These are phyloP conservation scores for Mycena leptocephala DNA, from an alignment of 768 basidiomycete genomes.

Conservation along the genomic window DNA sequence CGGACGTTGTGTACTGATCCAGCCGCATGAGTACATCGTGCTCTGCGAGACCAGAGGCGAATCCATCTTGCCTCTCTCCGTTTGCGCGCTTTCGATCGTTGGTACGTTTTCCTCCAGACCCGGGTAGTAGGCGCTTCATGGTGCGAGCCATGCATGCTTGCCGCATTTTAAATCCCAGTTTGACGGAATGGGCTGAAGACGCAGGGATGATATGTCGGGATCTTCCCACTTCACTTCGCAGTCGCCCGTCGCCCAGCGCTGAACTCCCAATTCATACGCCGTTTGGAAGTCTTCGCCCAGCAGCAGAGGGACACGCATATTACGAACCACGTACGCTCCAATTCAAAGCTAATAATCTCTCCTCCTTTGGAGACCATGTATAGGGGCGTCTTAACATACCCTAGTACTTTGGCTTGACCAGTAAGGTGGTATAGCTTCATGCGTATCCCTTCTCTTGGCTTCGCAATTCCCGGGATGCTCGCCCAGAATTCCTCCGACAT, in stretches of 20 bases:
- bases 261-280: conserved; percentile 34
- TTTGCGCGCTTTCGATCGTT: no score
- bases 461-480: background rate
- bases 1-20: conserved; percentile 12
- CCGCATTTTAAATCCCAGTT: conserved; percentile 16
- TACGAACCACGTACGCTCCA: conserved; percentile 39
- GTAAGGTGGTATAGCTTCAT: conserved; percentile 32
- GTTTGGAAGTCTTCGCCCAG: conserved; percentile 33
- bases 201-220: no score
- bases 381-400: conserved; percentile 32
- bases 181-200: no score
- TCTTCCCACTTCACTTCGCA: conserved; percentile 15
- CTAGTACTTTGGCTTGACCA: conserved; percentile 23
- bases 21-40: conserved; percentile 7
- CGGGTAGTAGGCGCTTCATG: background rate
- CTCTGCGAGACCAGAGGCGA: background rate
- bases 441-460: conserved; percentile 3
- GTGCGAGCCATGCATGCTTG: background rate
- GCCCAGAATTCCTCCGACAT: background rate
- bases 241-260: conserved; percentile 2
- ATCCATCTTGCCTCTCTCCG: background rate
- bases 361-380: background rate
- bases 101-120: background rate
- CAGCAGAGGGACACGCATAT: conserved; percentile 40
- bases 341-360: conserved; percentile 1